Evolutionary conservation across 179 eudicot species (phyloP).

Genomic region (Spinacia oleracea): DNA sequence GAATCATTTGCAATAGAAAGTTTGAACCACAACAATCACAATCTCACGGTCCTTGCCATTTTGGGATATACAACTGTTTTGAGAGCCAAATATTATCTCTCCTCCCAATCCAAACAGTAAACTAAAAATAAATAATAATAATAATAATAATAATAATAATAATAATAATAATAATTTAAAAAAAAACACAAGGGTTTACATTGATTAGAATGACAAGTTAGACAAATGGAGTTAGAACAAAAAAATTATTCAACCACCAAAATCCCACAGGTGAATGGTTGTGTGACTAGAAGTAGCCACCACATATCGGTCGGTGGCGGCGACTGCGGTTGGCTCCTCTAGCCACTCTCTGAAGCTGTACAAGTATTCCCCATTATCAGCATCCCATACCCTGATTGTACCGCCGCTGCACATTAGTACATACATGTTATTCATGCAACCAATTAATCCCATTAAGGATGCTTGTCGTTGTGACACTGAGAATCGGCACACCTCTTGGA

Average conservation of each 20-base stretch:
- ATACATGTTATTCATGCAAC: slow-evolving; percentile 73
- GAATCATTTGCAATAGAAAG: background rate
- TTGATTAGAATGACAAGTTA: background rate
- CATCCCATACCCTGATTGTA: slow-evolving; percentile 62
- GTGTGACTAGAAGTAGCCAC: slow-evolving; percentile 52
- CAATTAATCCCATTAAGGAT: slow-evolving; percentile 43
- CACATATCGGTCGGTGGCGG: slow-evolving; percentile 52
- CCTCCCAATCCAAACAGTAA: background rate
- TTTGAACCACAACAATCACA: background rate
- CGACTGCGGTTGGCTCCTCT: slow-evolving; percentile 51
- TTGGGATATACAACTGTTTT: slow-evolving; percentile 3
- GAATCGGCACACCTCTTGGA: slow-evolving; percentile 57
- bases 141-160: too few species aligned
- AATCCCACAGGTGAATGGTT: slow-evolving; percentile 71
- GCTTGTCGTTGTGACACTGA: slow-evolving; percentile 20
- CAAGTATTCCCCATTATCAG: slow-evolving; percentile 50
- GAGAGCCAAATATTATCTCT: background rate
- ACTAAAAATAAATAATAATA: too few species aligned
- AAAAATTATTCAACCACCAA: slow-evolving; percentile 28
- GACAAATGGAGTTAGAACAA: background rate
- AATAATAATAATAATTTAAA: too few species aligned
- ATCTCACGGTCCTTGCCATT: background rate
- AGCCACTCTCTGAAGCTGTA: slow-evolving; percentile 60
- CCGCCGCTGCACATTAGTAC: slow-evolving; percentile 59
- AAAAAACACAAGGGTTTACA: background rate